Percentiles rank a stretch among this genome's conserved stretches.
Conservation (phyloP, 163 green algal genomes). For the Prototheca wickerhamii region DNA sequence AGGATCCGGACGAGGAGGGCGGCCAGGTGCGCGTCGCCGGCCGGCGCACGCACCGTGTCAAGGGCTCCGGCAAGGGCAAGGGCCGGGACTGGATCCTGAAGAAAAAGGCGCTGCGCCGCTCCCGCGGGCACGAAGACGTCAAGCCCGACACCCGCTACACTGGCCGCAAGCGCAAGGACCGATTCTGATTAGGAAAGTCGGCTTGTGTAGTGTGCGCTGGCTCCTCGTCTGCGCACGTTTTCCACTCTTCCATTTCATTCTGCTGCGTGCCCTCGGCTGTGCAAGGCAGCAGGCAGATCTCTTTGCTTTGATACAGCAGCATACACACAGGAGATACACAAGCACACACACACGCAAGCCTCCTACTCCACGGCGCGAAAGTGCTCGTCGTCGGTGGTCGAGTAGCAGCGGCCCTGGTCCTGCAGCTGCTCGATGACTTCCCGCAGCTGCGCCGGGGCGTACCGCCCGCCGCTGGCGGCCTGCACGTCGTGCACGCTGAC, state of each 20-base stretch:
- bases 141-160: slow-evolving; percentile 82
- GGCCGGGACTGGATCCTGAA: slow-evolving; percentile 75
- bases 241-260: not conserved
- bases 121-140: slow-evolving; percentile 58
- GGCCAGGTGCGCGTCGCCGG: slow-evolving; percentile 34
- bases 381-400: slow-evolving; percentile 60
- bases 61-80: slow-evolving; percentile 18
- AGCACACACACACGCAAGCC: slow-evolving; percentile 9
- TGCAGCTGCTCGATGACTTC: slow-evolving; percentile 39
- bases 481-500: slow-evolving; percentile 8
- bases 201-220: not conserved
- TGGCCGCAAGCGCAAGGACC: slow-evolving; percentile 69
- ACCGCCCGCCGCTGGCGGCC: slow-evolving; percentile 14
- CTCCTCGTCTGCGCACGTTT: not conserved
- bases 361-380: too few species aligned
- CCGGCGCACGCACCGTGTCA: slow-evolving; percentile 29
- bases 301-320: not conserved
- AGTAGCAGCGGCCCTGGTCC: slow-evolving; percentile 72
- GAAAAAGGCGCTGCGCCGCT: slow-evolving; percentile 82
- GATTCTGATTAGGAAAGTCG: slow-evolving; percentile 19
- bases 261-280: not conserved
- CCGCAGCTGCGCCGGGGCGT: slow-evolving; percentile 32
- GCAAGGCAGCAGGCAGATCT: not conserved
- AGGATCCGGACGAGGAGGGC: slow-evolving; percentile 27
- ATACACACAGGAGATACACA: not conserved